phyloP scores from a whole-genome alignment of 2,329 filamentous ascomycete species.

The Cladophialophora chaetospira region DNA sequence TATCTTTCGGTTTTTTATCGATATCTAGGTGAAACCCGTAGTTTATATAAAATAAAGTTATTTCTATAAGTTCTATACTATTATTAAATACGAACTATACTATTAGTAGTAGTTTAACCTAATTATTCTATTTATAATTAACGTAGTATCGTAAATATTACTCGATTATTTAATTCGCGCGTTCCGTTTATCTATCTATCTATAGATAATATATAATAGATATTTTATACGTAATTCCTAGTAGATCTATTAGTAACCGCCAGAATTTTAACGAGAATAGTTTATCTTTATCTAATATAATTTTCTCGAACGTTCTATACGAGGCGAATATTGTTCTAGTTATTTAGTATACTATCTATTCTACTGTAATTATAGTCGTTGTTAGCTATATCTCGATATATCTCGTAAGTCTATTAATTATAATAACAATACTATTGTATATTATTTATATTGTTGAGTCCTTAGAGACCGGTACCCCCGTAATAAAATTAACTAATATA shows the following conservation, averaged over 20 bases:
- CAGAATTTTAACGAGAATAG: background rate
- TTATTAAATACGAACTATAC: background rate
- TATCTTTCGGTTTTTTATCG: background rate
- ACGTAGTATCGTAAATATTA: background rate
- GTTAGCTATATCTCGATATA: background rate
- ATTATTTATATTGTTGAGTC: background rate
- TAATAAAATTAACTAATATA: slow-evolving; percentile 1
- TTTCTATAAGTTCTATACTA: background rate
- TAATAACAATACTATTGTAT: background rate
- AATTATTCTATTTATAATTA: background rate
- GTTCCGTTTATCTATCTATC: background rate
- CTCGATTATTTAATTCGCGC: background rate
- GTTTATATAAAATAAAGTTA: slow-evolving; percentile 19
- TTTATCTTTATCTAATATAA: background rate
- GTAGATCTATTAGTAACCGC: background rate
- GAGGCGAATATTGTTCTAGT: background rate
- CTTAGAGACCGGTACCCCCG: slow-evolving; percentile 1
- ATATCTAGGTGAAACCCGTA: slow-evolving; percentile 2
- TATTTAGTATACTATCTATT: background rate
- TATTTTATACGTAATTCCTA: slow-evolving; percentile 15
- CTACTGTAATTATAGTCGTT: background rate
- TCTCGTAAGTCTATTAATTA: background rate
- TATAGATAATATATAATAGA: slow-evolving; percentile 18
- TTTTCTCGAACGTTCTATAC: background rate
- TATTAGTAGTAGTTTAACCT: background rate